Percentiles rank a stretch among this genome's conserved stretches.
These are phyloP conservation scores for Moniliella sp. DNA, from an alignment of 1,284 basidiomycete genomes.

Conservation along the genomic window DNA sequence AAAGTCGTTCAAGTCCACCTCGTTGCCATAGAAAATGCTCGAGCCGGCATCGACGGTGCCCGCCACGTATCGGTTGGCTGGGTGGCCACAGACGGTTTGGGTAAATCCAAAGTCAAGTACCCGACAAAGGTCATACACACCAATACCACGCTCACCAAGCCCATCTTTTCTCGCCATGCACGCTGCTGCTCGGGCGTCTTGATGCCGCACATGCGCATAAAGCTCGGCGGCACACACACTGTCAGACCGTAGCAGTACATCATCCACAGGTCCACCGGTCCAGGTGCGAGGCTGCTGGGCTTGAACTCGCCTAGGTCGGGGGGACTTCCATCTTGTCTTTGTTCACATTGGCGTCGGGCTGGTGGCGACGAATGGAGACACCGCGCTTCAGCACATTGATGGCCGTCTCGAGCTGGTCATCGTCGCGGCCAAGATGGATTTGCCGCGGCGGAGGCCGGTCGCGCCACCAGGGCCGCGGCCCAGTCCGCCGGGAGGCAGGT, in stretches of 20 bases:
- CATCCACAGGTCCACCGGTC: constrained; percentile 84
- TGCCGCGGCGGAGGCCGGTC: constrained; percentile 20
- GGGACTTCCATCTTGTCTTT: too few relatives aligned
- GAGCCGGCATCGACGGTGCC: constrained; percentile 57
- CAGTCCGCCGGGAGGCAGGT: constrained; percentile 17
- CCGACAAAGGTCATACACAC: constrained; percentile 74
- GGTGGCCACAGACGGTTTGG: constrained; percentile 65
- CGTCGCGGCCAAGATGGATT: constrained; percentile 31
- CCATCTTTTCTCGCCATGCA: constrained; percentile 96
- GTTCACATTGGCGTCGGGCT: constrained; percentile 9
- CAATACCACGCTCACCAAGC: constrained; percentile 60
- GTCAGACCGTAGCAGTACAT: constrained; percentile 78
- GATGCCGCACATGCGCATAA: constrained; percentile 44
- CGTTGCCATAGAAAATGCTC: constrained; percentile 62
- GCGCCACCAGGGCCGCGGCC: constrained; percentile 8
- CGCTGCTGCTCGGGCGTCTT: constrained; percentile 76
- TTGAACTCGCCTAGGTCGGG: constrained; percentile 13
- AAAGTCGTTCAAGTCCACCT: constrained; percentile 71
- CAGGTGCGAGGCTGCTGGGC: constrained; percentile 35
- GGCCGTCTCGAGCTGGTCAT: constrained; percentile 29
- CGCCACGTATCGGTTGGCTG: constrained; percentile 56
- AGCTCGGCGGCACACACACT: constrained; percentile 53
- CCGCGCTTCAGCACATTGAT: constrained; percentile 32
- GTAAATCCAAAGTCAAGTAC: constrained; percentile 98
- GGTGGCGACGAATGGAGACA: constrained; percentile 20